Percentiles rank a stretch among this genome's conserved stretches.
These are phyloP conservation scores for Mycena chlorophos DNA, from an alignment of 768 basidiomycete species.

Conservation along the genomic window DNA sequence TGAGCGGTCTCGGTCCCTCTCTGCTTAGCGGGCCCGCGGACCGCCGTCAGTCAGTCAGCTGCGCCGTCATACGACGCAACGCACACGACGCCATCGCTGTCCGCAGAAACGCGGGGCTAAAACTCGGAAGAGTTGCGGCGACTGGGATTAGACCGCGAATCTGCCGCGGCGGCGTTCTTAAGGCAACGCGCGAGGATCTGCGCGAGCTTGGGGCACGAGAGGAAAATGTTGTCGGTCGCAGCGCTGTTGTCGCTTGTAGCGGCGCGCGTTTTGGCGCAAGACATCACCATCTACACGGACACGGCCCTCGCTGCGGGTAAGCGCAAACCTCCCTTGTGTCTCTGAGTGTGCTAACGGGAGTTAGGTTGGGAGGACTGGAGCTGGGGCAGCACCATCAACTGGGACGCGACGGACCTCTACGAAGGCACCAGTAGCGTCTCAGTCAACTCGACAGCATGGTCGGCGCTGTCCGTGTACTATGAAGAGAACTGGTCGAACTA, in stretches of 20 bases:
- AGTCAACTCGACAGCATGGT: slow-evolving; percentile 41
- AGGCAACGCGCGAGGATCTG: not conserved
- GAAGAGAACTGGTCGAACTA: slow-evolving; percentile 42
- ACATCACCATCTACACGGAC: slow-evolving; percentile 45
- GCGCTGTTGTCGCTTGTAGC: slow-evolving; percentile 14
- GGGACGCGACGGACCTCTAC: slow-evolving; percentile 44
- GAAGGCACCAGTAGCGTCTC: slow-evolving; percentile 45
- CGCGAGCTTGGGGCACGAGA: not conserved
- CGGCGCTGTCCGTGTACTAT: slow-evolving; percentile 50
- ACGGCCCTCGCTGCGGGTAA: slow-evolving; percentile 38
- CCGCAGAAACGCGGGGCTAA: not conserved
- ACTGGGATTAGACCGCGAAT: not conserved
- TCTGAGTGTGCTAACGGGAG: too few relatives aligned
- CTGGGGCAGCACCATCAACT: slow-evolving; percentile 46
- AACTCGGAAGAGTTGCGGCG: not conserved
- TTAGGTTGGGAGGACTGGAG: slow-evolving; percentile 57
- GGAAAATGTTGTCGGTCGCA: slow-evolving; percentile 1
- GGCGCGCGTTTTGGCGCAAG: slow-evolving; percentile 24
- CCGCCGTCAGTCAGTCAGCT: too few relatives aligned
- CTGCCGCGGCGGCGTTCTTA: not conserved
- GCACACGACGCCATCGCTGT: not conserved
- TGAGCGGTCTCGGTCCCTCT: too few relatives aligned
- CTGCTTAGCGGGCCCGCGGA: too few relatives aligned
- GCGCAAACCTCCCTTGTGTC: too few relatives aligned
- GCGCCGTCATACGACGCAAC: not conserved